Base-by-base conservation (phyloP, 2,329 filamentous ascomycete species). In the Stagonosporopsis chrysanthemi region DNA sequence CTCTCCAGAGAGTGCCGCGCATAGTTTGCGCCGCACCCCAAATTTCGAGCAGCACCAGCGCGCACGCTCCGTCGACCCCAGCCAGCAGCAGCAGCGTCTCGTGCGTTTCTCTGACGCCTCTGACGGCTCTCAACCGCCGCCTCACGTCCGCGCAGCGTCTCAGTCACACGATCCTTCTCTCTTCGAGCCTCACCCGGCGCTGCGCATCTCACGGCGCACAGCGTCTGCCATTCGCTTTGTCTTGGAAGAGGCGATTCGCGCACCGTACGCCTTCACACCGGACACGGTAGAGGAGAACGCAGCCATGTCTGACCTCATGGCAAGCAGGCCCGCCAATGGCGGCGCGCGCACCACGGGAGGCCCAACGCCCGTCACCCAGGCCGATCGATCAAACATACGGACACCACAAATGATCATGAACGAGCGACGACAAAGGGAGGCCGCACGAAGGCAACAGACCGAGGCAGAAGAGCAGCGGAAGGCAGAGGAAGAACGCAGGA, bases 361-460 rank as follows among this genome's bases (percentile, higher is more conserved):
- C 19, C 81, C 83, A 14, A 81, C 83, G 17, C 82, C 83, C n/a
- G 82, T 84, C 24, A 76, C 80, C 22, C 79, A 79, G 61, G 77
- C 78, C 56, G 77, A 78, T 61, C 81, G 77, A 57, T 71, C 76
- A 57, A 88, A 90, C 24, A 90, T 97, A 59, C 86, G 89, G 65
- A 93, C 92, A 33, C 94, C 94, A 15, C 88, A 90, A 63, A 90
- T 94, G 79, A 94, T 98, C 69, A 96, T 97, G 93, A 88, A 91
- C 76, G 88, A 93, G 74, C 88, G 93, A 54, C 84, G 86, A 52
- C 90, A 90, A 63, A 85, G 93, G 61, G 91, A 96, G 75, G 86
- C 89, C 24, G 82, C 88, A 56, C 84, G 86, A 61, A 88, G 91
- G 71, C 84, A 84, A 40, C 88, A 90, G 70, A 84, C 87, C 65